phyloP scores from a whole-genome alignment of 768 basidiomycete species.

The Udeniomyces megalosporus region DNA sequence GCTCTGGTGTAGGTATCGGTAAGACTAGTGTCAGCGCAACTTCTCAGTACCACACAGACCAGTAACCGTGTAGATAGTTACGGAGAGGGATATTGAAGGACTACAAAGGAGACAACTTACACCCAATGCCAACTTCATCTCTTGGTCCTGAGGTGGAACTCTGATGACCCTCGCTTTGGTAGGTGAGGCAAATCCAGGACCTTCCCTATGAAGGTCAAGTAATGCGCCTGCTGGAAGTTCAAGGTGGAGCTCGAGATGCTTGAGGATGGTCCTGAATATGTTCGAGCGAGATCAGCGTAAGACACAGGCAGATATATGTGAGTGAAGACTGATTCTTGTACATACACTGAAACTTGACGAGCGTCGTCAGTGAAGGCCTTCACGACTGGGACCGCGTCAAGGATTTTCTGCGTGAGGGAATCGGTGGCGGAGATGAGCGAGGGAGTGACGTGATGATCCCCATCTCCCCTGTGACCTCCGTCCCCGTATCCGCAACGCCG shows the following conservation, averaged over 20 bases:
- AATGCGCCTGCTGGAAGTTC: not conserved
- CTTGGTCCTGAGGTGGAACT: constrained; percentile 3
- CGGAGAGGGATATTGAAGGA: too few relatives aligned
- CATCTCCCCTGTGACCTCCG: too few relatives aligned
- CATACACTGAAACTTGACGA: not conserved
- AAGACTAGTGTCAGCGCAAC: too few relatives aligned
- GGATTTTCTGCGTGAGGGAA: too few relatives aligned
- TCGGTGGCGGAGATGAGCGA: too few relatives aligned
- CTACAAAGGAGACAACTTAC: not conserved
- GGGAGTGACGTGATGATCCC: too few relatives aligned
- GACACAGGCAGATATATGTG: not conserved
- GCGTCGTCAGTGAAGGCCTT: not conserved
- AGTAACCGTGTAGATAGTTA: too few relatives aligned
- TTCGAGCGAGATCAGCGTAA: not conserved
- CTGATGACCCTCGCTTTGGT: constrained; percentile 16
- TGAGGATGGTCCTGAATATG: not conserved
- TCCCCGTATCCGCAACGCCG: too few relatives aligned
- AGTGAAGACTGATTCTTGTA: too few relatives aligned
- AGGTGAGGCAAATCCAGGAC: not conserved
- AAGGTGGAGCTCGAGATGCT: constrained; percentile 5
- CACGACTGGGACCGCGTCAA: too few relatives aligned
- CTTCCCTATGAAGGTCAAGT: not conserved
- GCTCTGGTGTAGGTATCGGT: not conserved
- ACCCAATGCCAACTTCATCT: not conserved
- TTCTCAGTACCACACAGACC: too few relatives aligned